Base-by-base conservation (phyloP, 2,329 filamentous ascomycete genomes). In the Colletotrichum shisoi region DNA sequence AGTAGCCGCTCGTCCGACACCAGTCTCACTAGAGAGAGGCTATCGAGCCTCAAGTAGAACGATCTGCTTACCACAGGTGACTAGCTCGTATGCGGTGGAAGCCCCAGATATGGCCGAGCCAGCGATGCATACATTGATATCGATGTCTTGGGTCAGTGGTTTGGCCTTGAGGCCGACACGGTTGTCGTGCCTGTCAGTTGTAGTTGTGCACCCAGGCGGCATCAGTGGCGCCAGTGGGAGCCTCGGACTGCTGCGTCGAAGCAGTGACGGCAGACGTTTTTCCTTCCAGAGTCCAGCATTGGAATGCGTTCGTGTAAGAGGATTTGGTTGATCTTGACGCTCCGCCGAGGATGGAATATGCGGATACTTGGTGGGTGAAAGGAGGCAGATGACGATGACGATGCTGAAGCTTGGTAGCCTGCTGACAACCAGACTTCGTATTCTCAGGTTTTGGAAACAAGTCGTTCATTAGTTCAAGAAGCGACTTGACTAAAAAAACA, bases 101-200 rank as follows among this genome's bases (percentile, higher is more conserved):
- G 86, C 79, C 13, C 84, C 84, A 0, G 82, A 75, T 54, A 86
- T 86, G 19, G 84, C 84, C 4, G 82, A 79, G 4, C 84, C 84
- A 54, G 87, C 76, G 60, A 87, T 76, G 71, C 79, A 82, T 4
- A 85, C 77, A 69, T 85, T 82, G 0, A 81, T 80, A 49, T 81
- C 74, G 21, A 84, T 72, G 71, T 85, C 77, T 4, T 74, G 68
- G 3, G 72, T 70, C 12, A 86, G 76, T 17, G 79, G 72, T 1
- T 78, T 74, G 71, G 84, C 85, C 6, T 73, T 69, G 1, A 37
- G 9, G 17, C 42, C 37, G 1, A 82, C 82, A 5, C 80, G 76
- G 15, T 77, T 74, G 37, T 76, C 74, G 73, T 81, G 85, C 0
- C 81, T 82, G 24, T 83, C 76, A 0, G 75, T 81, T 82, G 27